phyloP scores from a whole-genome alignment of 1,284 basidiomycete species.

The Pseudomicrostroma phylloplanum region DNA sequence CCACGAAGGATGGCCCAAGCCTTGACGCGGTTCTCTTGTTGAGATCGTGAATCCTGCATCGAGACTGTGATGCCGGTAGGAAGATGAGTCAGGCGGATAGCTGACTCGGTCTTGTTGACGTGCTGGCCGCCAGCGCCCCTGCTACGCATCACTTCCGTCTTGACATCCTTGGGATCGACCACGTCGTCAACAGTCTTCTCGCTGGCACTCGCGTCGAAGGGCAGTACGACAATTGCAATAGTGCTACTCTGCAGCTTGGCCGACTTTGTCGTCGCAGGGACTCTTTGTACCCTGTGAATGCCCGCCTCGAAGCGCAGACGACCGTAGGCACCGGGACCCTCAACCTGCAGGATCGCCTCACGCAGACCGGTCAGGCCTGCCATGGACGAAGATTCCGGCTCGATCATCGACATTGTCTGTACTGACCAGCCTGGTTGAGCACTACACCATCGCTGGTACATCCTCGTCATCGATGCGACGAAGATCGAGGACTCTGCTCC shows the following conservation, averaged over 20 bases:
- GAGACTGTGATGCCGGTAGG: constrained; percentile 91
- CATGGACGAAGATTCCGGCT: background rate
- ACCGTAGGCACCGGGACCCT: constrained; percentile 72
- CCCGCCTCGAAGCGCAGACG: constrained; percentile 81
- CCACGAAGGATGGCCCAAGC: constrained; percentile 47
- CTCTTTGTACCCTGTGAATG: constrained; percentile 89
- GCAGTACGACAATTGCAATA: constrained; percentile 60
- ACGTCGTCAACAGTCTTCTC: background rate
- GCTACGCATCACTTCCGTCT: constrained; percentile 86
- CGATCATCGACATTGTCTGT: constrained; percentile 9
- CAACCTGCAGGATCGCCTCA: constrained; percentile 77
- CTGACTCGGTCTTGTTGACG: constrained; percentile 97
- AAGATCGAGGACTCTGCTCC: constrained; percentile 84
- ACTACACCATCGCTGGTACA: constrained; percentile 65
- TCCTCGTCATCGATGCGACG: constrained; percentile 68
- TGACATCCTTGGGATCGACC: constrained; percentile 77
- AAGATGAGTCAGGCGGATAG: constrained; percentile 87
- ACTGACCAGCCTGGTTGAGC: constrained; percentile 3
- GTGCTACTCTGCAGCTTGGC: constrained; percentile 91
- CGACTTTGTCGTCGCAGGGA: constrained; percentile 79
- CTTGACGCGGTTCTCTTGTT: constrained; percentile 61
- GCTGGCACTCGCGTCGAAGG: constrained; percentile 15
- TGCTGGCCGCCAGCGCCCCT: constrained; percentile 96
- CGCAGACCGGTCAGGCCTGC: constrained; percentile 56
- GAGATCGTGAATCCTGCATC: constrained; percentile 95